A percentile compares a stretch with the other conserved stretches of the same genome.
phyloP scores from a whole-genome alignment of 2,329 filamentous ascomycete genomes.

The Ceratocystis lukuohia region DNA sequence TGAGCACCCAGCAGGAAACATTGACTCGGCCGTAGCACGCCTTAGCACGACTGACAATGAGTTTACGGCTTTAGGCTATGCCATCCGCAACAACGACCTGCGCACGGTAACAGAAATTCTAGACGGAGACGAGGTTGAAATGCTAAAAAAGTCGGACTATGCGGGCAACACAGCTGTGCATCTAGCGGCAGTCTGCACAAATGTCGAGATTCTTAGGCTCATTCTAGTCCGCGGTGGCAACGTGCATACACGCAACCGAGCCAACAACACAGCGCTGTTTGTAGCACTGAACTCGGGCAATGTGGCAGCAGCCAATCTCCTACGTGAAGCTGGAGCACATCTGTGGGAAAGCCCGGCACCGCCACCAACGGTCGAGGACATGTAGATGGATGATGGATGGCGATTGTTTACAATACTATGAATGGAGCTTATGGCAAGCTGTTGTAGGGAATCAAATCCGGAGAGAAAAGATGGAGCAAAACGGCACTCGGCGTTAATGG shows the following conservation, averaged over 20 bases:
- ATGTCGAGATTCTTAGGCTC: constrained; percentile 42
- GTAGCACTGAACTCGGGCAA: constrained; percentile 47
- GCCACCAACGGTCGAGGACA: constrained; percentile 14
- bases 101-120: constrained; percentile 53
- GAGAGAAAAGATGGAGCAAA: background rate
- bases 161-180: constrained; percentile 62
- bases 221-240: constrained; percentile 49
- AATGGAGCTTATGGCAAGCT: background rate
- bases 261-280: constrained; percentile 53
- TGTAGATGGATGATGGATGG: background rate
- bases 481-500: constrained; percentile 4
- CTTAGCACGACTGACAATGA: constrained; percentile 43
- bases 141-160: constrained; percentile 66
- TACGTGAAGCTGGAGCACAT: constrained; percentile 47
- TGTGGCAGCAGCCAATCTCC: constrained; percentile 37
- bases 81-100: constrained; percentile 59
- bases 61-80: constrained; percentile 68
- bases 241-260: constrained; percentile 51
- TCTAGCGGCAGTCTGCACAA: constrained; percentile 42
- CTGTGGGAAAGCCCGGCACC: constrained; percentile 35
- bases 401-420: background rate
- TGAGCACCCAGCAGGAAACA: constrained; percentile 51
- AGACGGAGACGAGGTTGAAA: constrained; percentile 46
- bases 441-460: background rate
- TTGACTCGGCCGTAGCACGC: constrained; percentile 31